Evolutionary conservation across 495 filamentous ascomycete genomes (phyloP).

Genomic region (Diplogelasinospora grovesii): DNA sequence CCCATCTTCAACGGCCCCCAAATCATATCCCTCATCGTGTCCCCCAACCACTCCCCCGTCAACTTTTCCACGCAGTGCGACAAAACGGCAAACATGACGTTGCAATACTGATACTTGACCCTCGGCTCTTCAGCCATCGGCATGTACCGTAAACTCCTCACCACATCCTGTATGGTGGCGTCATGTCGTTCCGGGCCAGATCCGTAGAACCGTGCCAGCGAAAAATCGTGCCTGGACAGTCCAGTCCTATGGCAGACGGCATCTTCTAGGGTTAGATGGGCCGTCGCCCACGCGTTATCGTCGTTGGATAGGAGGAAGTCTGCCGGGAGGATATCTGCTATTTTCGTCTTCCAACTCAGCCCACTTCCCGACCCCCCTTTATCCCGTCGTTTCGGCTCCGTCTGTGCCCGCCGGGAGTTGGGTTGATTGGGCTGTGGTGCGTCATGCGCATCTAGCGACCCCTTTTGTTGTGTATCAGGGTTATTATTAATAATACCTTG

Average conservation of each 20-base stretch:
- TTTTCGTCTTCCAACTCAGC: constrained; percentile 43
- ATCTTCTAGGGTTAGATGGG: constrained; percentile 46
- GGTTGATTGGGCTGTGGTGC: no score
- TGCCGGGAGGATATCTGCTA: constrained; percentile 42
- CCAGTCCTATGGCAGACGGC: constrained; percentile 45
- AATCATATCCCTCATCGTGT: constrained; percentile 34
- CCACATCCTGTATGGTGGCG: constrained; percentile 18
- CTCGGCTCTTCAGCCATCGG: constrained; percentile 34
- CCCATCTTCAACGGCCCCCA: constrained; percentile 46
- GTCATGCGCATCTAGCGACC: no score
- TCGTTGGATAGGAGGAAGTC: constrained; percentile 47
- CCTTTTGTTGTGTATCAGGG: no score
- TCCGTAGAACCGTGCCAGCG: constrained; percentile 1
- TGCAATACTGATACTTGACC: constrained; percentile 43
- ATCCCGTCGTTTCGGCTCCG: no score
- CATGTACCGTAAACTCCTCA: constrained; percentile 38
- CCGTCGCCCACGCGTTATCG: constrained; percentile 38
- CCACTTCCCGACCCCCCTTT: no score
- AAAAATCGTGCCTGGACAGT: constrained; percentile 37
- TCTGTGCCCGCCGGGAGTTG: no score
- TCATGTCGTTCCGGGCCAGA: neutral
- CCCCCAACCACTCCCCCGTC: constrained; percentile 36
- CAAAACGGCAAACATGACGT: constrained; percentile 44
- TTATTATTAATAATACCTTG: neutral
- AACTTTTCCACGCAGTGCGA: constrained; percentile 37